Evolutionary conservation across 2,329 filamentous ascomycete species (phyloP).

Genomic region (Alternaria conjuncta): DNA sequence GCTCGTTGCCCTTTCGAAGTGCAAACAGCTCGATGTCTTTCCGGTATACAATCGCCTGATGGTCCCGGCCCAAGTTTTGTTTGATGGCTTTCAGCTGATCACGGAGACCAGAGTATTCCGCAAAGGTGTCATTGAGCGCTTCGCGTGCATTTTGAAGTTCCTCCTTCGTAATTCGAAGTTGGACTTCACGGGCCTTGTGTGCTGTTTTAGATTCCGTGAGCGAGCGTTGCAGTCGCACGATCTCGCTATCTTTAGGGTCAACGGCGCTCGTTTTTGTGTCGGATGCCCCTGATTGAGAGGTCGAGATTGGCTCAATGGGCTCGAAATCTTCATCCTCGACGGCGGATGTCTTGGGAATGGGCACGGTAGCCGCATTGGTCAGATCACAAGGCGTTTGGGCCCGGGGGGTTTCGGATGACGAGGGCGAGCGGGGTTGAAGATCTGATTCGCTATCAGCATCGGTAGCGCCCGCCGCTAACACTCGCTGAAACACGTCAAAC

Average conservation of each 20-base stretch:
- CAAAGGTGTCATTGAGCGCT: conserved; percentile 37
- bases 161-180: conserved; percentile 28
- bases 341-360: conserved; percentile 9
- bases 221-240: conserved; percentile 35
- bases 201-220: conserved; percentile 36
- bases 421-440: conserved; percentile 12
- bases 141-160: conserved; percentile 40
- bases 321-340: conserved; percentile 10
- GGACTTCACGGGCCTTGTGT: conserved; percentile 34
- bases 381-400: conserved; percentile 24
- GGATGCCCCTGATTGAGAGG: conserved; percentile 8
- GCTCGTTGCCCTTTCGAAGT: conserved; percentile 44
- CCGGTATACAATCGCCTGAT: conserved; percentile 43
- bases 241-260: conserved; percentile 35
- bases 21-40: conserved; percentile 49
- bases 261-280: conserved; percentile 10
- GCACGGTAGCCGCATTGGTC: conserved; percentile 23
- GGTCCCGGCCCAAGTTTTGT: conserved; percentile 37
- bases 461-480: conserved; percentile 20
- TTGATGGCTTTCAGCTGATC: conserved; percentile 43
- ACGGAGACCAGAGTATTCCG: conserved; percentile 36
- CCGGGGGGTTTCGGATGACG: conserved; percentile 36
- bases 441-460: conserved; percentile 19
- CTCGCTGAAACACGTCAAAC: conserved; percentile 39
- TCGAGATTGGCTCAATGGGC: neutral